Evolutionary conservation across 768 basidiomycete genomes (phyloP).

Genomic region (Royoungia palumana): DNA sequence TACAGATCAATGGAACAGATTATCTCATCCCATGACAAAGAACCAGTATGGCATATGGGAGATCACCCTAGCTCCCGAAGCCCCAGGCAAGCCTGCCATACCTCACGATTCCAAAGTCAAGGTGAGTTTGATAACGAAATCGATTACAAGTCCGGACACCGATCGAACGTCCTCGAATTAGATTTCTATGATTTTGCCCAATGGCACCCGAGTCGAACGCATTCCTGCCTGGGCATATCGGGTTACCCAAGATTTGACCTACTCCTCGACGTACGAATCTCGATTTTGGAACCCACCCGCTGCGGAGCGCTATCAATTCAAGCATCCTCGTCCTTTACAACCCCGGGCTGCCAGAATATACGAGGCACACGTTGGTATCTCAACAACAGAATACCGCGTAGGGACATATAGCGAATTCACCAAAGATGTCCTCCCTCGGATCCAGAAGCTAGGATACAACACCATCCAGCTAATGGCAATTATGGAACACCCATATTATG

Average conservation of each 20-base stretch:
- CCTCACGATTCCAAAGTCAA: slow-evolving; percentile 96
- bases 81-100: slow-evolving; percentile 73
- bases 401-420: slow-evolving; percentile 98
- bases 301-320: slow-evolving; percentile 73
- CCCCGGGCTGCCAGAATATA: slow-evolving; percentile 78
- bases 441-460: slow-evolving; percentile 92
- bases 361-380: slow-evolving; percentile 98
- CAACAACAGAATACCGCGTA: slow-evolving; percentile 80
- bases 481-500: slow-evolving; percentile 98
- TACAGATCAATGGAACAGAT: slow-evolving; percentile 83
- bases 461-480: slow-evolving; percentile 97
- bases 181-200: slow-evolving; percentile 89
- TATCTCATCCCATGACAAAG: slow-evolving; percentile 82
- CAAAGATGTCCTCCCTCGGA: slow-evolving; percentile 75
- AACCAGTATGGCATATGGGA: slow-evolving; percentile 89
- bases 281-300: slow-evolving; percentile 97
- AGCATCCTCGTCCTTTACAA: slow-evolving; percentile 66
- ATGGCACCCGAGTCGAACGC: slow-evolving; percentile 81
- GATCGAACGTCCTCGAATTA: slow-evolving; percentile 29
- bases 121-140: slow-evolving; percentile 39
- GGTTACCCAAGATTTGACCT: slow-evolving; percentile 88
- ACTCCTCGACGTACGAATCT: slow-evolving; percentile 92
- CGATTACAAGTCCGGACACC: background rate
- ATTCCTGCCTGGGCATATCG: slow-evolving; percentile 93
- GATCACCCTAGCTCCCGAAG: slow-evolving; percentile 64